Evolutionary conservation across 306 rosid genomes (phyloP).

Genomic region (Prosopis cineraria): DNA sequence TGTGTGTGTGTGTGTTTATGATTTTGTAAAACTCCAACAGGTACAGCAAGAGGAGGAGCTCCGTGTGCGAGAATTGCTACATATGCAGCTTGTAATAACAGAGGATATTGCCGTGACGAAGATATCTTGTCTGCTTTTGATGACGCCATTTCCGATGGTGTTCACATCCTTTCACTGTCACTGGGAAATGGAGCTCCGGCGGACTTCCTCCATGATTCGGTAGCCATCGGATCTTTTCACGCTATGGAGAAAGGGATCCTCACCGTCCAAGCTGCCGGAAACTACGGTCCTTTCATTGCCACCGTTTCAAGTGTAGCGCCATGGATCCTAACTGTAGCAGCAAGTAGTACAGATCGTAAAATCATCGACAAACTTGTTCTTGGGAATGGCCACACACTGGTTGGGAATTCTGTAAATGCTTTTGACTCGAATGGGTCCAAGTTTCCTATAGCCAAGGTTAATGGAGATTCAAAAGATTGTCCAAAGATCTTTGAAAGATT

Average conservation of each 20-base stretch:
- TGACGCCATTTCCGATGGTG: conserved; percentile 61
- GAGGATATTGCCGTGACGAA: background rate
- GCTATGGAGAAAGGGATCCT: conserved; percentile 48
- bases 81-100: background rate
- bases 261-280: conserved; percentile 46
- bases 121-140: conserved; percentile 52
- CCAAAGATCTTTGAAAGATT: rapidly evolving
- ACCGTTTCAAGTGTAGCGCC: conserved; percentile 38
- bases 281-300: conserved; percentile 25
- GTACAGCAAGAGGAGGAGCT: conserved; percentile 9
- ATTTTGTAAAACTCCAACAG: background rate
- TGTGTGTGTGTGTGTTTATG: background rate
- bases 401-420: conserved; percentile 37
- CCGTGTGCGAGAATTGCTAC: background rate
- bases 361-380: conserved; percentile 38
- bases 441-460: conserved; percentile 12
- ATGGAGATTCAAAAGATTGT: background rate
- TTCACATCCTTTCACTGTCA: conserved; percentile 44
- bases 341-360: conserved; percentile 45
- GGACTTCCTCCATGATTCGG: background rate
- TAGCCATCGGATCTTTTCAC: conserved; percentile 54
- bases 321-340: conserved; percentile 49
- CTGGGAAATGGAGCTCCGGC: background rate
- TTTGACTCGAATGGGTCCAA: conserved; percentile 26
- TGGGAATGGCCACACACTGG: conserved; percentile 40